Percentiles rank a stretch among this genome's conserved stretches.
Conservation (phyloP, 164 flowering plant genomes). For the Vitis vinifera region ASM3070453v1 NC_081809.1:20810501-20811000, state of each 20-base stretch:
- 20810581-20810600: constrained; percentile 37
- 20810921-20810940: constrained; percentile 48
- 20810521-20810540: constrained; percentile 27
- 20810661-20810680: constrained; percentile 29
- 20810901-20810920: constrained; percentile 57
- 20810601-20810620: constrained; percentile 48
- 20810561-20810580: constrained; percentile 34
- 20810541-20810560: constrained; percentile 42
- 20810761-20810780: constrained; percentile 49
- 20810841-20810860: constrained; percentile 37
- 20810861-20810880: constrained; percentile 34
- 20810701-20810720: background rate
- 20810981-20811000: constrained; percentile 42
- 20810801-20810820: constrained; percentile 19
- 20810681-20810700: constrained; percentile 37
- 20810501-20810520: constrained; percentile 42
- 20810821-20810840: constrained; percentile 32
- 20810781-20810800: constrained; percentile 12
- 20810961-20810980: constrained; percentile 53
- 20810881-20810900: constrained; percentile 25
- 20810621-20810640: constrained; percentile 47
- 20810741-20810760: constrained; percentile 41
- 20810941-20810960: constrained; percentile 31
- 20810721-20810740: constrained; percentile 30
- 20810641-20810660: constrained; percentile 44